phyloP scores from a whole-genome alignment of 108 stramenopile species.

The Schizochytrium sp. region DNA sequence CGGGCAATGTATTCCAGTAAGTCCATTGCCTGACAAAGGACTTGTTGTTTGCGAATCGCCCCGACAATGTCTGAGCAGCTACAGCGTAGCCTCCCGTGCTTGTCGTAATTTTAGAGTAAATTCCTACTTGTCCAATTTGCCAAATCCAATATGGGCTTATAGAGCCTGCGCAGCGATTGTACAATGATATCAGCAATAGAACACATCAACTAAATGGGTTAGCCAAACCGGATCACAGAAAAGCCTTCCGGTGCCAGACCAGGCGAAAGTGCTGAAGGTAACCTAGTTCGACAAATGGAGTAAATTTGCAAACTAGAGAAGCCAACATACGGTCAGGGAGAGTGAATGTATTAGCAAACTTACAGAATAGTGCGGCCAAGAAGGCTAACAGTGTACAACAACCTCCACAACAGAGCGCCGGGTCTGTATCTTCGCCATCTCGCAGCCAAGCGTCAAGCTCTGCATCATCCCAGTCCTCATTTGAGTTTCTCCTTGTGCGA shows the following conservation, averaged over 20 bases:
- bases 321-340: not conserved
- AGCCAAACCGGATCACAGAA: not conserved
- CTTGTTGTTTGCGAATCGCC: not conserved
- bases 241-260: not conserved
- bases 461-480: not conserved
- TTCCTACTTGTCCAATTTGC: not conserved
- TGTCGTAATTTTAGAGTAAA: not conserved
- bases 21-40: slow-evolving; percentile 19
- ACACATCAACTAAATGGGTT: not conserved
- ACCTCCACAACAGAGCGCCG: not conserved
- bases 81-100: slow-evolving; percentile 19
- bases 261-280: not conserved
- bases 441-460: slow-evolving; percentile 5
- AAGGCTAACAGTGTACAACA: not conserved
- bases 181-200: not conserved
- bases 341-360: not conserved
- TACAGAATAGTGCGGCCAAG: slow-evolving; percentile 3
- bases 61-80: not conserved
- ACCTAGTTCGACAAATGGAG: not conserved
- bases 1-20: not conserved
- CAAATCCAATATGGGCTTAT: slow-evolving; percentile 7
- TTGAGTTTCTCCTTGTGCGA: too few relatives aligned
- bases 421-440: not conserved
- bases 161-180: not conserved
- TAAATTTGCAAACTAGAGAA: not conserved